A percentile compares a stretch with the other conserved stretches of the same genome.
Evolutionary conservation across 495 filamentous ascomycete species (phyloP).

Genomic region (Lentithecium fluviatile): DNA sequence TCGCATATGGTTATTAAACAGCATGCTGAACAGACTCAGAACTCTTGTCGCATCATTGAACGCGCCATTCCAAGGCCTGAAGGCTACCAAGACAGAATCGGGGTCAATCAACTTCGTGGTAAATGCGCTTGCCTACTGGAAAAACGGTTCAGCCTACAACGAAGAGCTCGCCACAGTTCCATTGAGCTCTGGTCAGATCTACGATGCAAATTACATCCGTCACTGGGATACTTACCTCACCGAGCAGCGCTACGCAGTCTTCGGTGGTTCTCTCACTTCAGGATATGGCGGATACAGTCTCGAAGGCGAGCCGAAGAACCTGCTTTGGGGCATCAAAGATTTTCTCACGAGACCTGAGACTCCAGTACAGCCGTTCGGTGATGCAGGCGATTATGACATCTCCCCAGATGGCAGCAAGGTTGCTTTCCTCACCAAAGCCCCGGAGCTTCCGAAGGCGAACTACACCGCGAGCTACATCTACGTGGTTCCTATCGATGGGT

Average conservation of each 20-base stretch:
- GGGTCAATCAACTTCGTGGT: slow-evolving; percentile 36
- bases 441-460: slow-evolving; percentile 68
- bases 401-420: slow-evolving; percentile 52
- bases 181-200: slow-evolving; percentile 62
- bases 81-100: slow-evolving; percentile 28
- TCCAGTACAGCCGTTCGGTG: slow-evolving; percentile 58
- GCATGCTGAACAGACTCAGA: slow-evolving; percentile 1
- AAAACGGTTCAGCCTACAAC: slow-evolving; percentile 63
- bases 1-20: background rate
- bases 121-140: slow-evolving; percentile 52
- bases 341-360: slow-evolving; percentile 44
- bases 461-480: slow-evolving; percentile 80
- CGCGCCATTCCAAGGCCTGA: slow-evolving; percentile 34
- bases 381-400: slow-evolving; percentile 59
- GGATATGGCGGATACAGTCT: slow-evolving; percentile 24
- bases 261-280: slow-evolving; percentile 45
- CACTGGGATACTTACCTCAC: slow-evolving; percentile 74
- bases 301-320: slow-evolving; percentile 43
- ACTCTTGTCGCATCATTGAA: slow-evolving; percentile 27
- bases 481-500: slow-evolving; percentile 60
- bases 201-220: slow-evolving; percentile 68
- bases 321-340: slow-evolving; percentile 48
- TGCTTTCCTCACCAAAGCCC: slow-evolving; percentile 82
- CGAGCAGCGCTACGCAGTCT: slow-evolving; percentile 49
- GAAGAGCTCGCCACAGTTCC: slow-evolving; percentile 56